Evolutionary conservation across 139 green algal genomes (phyloP).

Genomic region (Chlamydomonas sp.): DNA sequence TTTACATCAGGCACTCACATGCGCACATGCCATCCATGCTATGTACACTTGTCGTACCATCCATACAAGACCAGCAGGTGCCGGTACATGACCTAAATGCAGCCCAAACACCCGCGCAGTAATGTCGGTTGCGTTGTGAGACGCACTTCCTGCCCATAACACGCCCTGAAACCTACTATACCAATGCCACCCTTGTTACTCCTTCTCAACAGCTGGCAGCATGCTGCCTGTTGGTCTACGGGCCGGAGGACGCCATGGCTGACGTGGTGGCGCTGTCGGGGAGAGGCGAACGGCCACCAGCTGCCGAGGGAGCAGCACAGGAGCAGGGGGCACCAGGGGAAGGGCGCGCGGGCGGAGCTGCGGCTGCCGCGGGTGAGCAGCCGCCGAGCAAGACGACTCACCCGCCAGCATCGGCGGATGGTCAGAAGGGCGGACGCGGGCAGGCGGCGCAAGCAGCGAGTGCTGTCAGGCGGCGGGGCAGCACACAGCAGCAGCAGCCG

Average conservation of each 20-base stretch:
- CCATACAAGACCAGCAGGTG: background rate
- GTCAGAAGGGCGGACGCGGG: no score
- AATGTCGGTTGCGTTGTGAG: background rate
- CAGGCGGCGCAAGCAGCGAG: no score
- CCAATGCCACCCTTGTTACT: background rate
- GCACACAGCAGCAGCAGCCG: no score
- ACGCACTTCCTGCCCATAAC: background rate
- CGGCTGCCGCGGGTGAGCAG: no score
- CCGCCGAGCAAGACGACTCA: no score
- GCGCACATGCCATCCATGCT: no score
- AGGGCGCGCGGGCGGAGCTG: no score
- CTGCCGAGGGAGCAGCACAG: background rate
- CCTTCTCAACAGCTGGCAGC: background rate
- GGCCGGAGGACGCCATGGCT: slow-evolving; percentile 15
- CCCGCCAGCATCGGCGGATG: no score
- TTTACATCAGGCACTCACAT: no score
- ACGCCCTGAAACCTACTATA: background rate
- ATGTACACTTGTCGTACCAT: no score
- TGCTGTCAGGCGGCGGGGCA: no score
- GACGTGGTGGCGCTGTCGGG: background rate
- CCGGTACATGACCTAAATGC: background rate
- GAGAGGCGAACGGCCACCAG: background rate
- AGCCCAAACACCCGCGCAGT: background rate
- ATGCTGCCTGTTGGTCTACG: slow-evolving; percentile 5
- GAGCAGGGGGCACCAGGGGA: background rate